Percentiles rank a stretch among this genome's conserved stretches.
Evolutionary conservation across 2,329 filamentous ascomycete genomes (phyloP).

Genomic region (Phaeosphaeria sp.): DNA sequence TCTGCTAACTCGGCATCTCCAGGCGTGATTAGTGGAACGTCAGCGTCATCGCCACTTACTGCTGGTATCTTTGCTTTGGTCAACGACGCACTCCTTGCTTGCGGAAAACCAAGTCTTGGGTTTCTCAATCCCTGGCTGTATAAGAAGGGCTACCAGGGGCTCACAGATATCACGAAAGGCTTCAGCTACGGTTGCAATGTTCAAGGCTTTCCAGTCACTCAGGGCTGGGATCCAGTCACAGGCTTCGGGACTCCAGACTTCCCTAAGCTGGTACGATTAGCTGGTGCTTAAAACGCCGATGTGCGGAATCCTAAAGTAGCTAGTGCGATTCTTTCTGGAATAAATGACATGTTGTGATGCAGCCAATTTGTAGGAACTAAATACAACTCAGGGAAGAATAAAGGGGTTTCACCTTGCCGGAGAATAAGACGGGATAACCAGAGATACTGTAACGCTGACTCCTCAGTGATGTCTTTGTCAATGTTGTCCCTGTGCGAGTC

Average conservation of each 20-base stretch:
- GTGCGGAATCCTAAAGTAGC: too few relatives aligned
- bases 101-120: constrained; percentile 58
- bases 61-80: constrained; percentile 66
- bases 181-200: constrained; percentile 48
- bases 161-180: constrained; percentile 57
- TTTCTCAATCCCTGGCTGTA: constrained; percentile 70
- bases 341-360: too few relatives aligned
- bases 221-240: constrained; percentile 49
- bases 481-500: too few relatives aligned
- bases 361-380: too few relatives aligned
- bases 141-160: constrained; percentile 52
- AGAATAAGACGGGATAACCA: too few relatives aligned
- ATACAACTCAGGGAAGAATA: too few relatives aligned
- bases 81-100: constrained; percentile 65
- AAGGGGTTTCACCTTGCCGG: too few relatives aligned
- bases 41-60: constrained; percentile 64
- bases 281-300: too few relatives aligned
- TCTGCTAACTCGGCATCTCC: neutral
- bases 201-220: constrained; percentile 41
- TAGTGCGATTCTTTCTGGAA: too few relatives aligned
- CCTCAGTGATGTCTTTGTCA: too few relatives aligned
- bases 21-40: constrained; percentile 57
- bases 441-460: too few relatives aligned
- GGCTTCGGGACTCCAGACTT: constrained; percentile 45
- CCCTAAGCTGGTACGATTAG: constrained; percentile 23